Conservation (phyloP, 2,329 filamentous ascomycete species). For the Claviceps arundinis region DNA sequence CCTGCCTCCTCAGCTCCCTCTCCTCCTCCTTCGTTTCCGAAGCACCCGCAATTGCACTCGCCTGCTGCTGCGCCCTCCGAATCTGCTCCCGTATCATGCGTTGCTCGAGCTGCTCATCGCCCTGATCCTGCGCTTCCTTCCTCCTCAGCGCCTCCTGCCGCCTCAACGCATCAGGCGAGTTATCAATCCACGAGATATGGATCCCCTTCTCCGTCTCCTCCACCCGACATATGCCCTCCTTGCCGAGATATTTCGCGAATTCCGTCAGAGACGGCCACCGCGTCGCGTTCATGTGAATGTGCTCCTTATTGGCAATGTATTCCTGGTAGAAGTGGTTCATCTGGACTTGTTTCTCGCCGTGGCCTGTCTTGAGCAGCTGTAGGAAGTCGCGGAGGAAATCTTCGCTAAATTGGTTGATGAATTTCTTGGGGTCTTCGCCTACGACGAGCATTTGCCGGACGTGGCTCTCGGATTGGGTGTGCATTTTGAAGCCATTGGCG, state of each 20-base stretch:
- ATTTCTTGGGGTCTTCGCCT: slow-evolving; percentile 74
- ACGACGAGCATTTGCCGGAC: slow-evolving; percentile 80
- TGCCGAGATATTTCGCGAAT: slow-evolving; percentile 74
- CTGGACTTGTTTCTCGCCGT: slow-evolving; percentile 81
- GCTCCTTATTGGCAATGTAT: slow-evolving; percentile 67
- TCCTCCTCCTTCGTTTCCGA: slow-evolving; percentile 27
- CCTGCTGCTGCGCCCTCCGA: slow-evolving; percentile 52
- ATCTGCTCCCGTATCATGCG: slow-evolving; percentile 75
- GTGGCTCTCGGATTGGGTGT: slow-evolving; percentile 73
- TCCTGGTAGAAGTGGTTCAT: slow-evolving; percentile 93
- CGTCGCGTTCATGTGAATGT: slow-evolving; percentile 89
- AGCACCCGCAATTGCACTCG: slow-evolving; percentile 25
- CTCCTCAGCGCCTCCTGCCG: slow-evolving; percentile 68
- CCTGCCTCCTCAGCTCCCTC: slow-evolving; percentile 42
- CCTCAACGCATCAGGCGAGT: slow-evolving; percentile 71
- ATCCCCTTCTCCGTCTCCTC: slow-evolving; percentile 81
- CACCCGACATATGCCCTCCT: slow-evolving; percentile 78
- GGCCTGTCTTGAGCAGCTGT: slow-evolving; percentile 61
- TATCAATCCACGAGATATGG: slow-evolving; percentile 82
- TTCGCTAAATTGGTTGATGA: slow-evolving; percentile 67
- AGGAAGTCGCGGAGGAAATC: slow-evolving; percentile 76
- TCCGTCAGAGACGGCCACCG: slow-evolving; percentile 81
- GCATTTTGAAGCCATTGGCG: slow-evolving; percentile 85
- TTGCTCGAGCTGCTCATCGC: slow-evolving; percentile 82
- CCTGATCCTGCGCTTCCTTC: slow-evolving; percentile 77